Base-by-base conservation (phyloP, 2,329 filamentous ascomycete species). In the Cryoendolithus antarcticus region DNA sequence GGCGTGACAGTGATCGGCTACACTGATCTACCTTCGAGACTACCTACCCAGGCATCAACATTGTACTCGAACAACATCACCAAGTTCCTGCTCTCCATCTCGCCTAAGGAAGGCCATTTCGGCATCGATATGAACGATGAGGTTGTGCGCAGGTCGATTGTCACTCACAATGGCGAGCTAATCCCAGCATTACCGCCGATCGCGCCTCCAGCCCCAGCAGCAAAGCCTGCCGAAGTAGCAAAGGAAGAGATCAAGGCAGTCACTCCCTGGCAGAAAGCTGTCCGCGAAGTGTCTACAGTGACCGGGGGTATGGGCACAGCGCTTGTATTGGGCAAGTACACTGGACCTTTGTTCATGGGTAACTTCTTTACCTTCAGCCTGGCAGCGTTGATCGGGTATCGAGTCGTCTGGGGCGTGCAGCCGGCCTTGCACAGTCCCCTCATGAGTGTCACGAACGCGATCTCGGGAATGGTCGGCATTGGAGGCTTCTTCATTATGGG, bases 31-130 rank as follows among this genome's bases (percentile, higher is more conserved):
- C 86, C 86, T 1, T 93, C 86, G 27, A 75, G 86, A 34, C 70
- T 94, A 2, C 85, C 86, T 0, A 93, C 86, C 0, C 86, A 94
- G 59, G 85, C 86, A 0, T 93, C 86, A 0, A 93, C 84, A 0
- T 65, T 94, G 12, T 94, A 93, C 61, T 91, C 84, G 2, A 94
- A 93, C 70, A 94, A 94, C 56, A 88, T 93, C 52, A 86, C 80
- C 48, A 94, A 93, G 56, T 82, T 88, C 41, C 65, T 93, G 21
- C 69, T 94, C 7, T 91, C 86, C 0, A 85, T 93, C 70, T 62
- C 77, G 1, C 83, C 85, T 1, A 73, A 80, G 43, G 77, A 86
- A 2, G 86, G 84, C 46, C 72, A 80, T 30, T 93, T 86, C 46
- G 83, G 84, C 6, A 70, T 93, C 34, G 83, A 93, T 50, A 66